Conservation (phyloP, 768 basidiomycete species). For the Astraeus odoratus region DNA sequence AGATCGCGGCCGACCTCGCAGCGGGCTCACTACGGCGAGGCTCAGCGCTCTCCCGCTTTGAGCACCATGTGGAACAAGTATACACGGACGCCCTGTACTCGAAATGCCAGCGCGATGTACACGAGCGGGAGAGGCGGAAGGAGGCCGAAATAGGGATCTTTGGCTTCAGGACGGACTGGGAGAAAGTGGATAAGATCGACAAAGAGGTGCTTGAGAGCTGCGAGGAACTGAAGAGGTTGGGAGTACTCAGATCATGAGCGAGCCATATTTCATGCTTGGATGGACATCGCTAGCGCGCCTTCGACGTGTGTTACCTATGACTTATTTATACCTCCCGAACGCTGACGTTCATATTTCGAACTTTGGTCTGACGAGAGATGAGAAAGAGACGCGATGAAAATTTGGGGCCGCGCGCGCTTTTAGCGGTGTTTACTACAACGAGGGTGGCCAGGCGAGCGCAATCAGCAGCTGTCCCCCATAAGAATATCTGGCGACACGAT, state of each 20-base stretch:
- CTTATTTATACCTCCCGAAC: slow-evolving; percentile 22
- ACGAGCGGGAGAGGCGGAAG: slow-evolving; percentile 61
- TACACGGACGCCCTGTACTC: slow-evolving; percentile 67
- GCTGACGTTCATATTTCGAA: background rate
- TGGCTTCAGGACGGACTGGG: slow-evolving; percentile 90
- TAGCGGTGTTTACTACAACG: slow-evolving; percentile 11
- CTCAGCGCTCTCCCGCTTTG: slow-evolving; percentile 50
- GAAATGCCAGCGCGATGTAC: slow-evolving; percentile 64
- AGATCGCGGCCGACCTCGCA: slow-evolving; percentile 66
- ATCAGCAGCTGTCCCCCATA: too few relatives aligned
- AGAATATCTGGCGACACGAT: too few relatives aligned
- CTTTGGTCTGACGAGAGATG: background rate
- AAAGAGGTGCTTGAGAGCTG: slow-evolving; percentile 68
- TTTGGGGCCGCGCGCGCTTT: too few relatives aligned
- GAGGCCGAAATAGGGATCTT: slow-evolving; percentile 82
- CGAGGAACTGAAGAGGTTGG: slow-evolving; percentile 63
- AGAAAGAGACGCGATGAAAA: too few relatives aligned
- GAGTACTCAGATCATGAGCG: slow-evolving; percentile 37
- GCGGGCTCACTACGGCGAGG: slow-evolving; percentile 29
- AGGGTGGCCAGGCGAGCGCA: too few relatives aligned
- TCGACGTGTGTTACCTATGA: too few relatives aligned
- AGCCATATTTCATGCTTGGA: too few relatives aligned
- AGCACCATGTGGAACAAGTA: slow-evolving; percentile 64
- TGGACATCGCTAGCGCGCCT: too few relatives aligned
- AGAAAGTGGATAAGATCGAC: slow-evolving; percentile 72